A percentile compares a stretch with the other conserved stretches of the same genome.
phyloP scores from a whole-genome alignment of 1,284 basidiomycete species.

The Papiliotrema flavescens region DNA sequence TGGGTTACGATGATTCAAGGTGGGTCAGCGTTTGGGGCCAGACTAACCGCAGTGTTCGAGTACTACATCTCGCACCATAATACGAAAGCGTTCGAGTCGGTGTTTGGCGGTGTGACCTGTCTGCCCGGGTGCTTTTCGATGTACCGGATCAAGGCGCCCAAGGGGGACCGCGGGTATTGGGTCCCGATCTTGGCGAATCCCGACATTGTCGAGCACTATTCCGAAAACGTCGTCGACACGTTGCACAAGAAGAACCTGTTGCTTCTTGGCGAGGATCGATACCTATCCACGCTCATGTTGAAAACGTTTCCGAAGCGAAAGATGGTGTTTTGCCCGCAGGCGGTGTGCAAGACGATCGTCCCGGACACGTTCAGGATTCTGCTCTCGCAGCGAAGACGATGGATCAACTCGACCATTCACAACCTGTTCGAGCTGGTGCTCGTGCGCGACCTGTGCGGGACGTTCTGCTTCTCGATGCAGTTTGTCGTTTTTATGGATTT shows the following conservation, averaged over 20 bases:
- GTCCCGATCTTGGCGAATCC: conserved; percentile 96
- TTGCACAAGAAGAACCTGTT: conserved; percentile 99
- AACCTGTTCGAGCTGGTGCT: conserved; percentile 91
- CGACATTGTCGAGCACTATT: conserved; percentile 96
- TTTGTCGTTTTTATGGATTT: conserved; percentile 98
- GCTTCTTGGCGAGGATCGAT: conserved; percentile 97
- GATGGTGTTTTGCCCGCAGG: conserved; percentile 98
- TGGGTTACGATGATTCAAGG: conserved; percentile 97
- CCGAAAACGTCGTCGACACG: conserved; percentile 95
- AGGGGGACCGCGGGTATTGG: conserved; percentile 89
- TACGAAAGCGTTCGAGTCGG: conserved; percentile 98
- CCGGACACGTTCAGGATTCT: conserved; percentile 93
- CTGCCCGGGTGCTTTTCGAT: conserved; percentile 98
- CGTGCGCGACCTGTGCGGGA: conserved; percentile 90
- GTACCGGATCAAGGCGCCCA: conserved; percentile 98
- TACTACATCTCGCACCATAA: conserved; percentile 99
- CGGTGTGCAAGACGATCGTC: conserved; percentile 95
- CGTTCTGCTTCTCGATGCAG: conserved; percentile 96
- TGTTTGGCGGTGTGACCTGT: conserved; percentile 99
- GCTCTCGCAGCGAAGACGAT: conserved; percentile 92
- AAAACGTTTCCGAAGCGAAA: conserved; percentile 99
- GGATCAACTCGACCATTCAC: conserved; percentile 99
- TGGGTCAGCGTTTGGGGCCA: conserved; percentile 47
- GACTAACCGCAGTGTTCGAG: conserved; percentile 71
- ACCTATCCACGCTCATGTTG: conserved; percentile 89